Evolutionary conservation across 108 stramenopile species (phyloP), one percentile per base, ranked within the genome.

Genomic region (Chaetoceros muelleri): DNA sequence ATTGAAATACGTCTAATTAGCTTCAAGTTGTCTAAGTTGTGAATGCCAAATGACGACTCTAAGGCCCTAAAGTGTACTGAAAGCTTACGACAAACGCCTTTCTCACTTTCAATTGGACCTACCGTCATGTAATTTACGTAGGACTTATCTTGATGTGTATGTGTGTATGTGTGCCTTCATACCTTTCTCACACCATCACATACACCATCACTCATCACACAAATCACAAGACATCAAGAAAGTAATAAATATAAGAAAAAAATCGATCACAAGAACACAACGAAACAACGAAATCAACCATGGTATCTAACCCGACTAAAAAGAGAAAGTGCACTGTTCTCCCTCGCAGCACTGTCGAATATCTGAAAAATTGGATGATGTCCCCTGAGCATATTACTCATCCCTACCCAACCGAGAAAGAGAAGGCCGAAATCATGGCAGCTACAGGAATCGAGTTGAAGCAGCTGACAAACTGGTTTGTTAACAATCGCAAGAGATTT

Each of bases 381-480:
- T 73, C 71, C 22, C 87, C 92, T 30, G 92, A 87, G 47, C 92
- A 93, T 57, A 74, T 93, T 30, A 82, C 84, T 30, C 92, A 93
- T 73, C 92, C 92, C 16, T 93, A 93, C 66, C 92, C 92, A 19
- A 93, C 92, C n/a, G 92, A 93, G 53, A 83, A 81, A 60, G 92
- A 93, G 63, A 93, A 93, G 85, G 80, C 71, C 13, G 49, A 76
- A 49, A 93, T 93, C 46, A 89, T 89, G 82, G 64, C 68, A 45
- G 87, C 85, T 24, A 93, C 92, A 3, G 85, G 87, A 22, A 93
- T 93, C 55, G 85, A 87, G 60, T 65, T 93, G 24, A 93, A 93
- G 78, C 92, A 88, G 30, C 76, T 93, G 10, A 89, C 92, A 8
- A 93, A 93, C 65, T 93, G 92, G 92, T 89, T 93, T 65, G 87